Conservation (phyloP, 2,329 filamentous ascomycete species). For the Neofusicoccum parvum region DNA sequence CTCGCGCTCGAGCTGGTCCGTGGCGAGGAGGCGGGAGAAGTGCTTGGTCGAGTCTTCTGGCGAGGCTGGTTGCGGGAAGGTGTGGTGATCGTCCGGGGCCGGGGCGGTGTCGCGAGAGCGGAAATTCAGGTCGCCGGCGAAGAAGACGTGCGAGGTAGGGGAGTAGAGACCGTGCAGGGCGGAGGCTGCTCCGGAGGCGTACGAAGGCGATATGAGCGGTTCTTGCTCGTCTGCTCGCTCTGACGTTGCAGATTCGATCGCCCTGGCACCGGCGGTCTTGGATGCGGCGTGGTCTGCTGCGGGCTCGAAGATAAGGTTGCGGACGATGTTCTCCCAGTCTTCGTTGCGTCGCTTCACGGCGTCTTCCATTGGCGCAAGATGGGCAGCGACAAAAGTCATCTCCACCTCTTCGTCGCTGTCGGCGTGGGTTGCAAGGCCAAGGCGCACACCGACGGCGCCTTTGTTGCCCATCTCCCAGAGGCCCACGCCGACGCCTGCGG, state of each 20-base stretch:
- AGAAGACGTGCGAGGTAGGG: slow-evolving; percentile 75
- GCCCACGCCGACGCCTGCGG: slow-evolving; percentile 83
- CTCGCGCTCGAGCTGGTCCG: slow-evolving; percentile 81
- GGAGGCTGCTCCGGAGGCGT: slow-evolving; percentile 29
- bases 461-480: slow-evolving; percentile 92
- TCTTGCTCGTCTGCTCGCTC: slow-evolving; percentile 25
- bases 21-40: slow-evolving; percentile 66
- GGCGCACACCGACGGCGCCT: slow-evolving; percentile 79
- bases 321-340: slow-evolving; percentile 86
- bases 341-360: slow-evolving; percentile 74
- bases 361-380: slow-evolving; percentile 86
- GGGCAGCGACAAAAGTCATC: slow-evolving; percentile 84
- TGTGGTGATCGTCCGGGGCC: slow-evolving; percentile 54
- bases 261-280: not conserved
- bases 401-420: slow-evolving; percentile 53
- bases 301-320: slow-evolving; percentile 70
- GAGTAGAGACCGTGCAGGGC: slow-evolving; percentile 70
- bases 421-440: slow-evolving; percentile 54
- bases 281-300: slow-evolving; percentile 1
- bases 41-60: slow-evolving; percentile 57
- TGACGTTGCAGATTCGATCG: not conserved
- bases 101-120: slow-evolving; percentile 73
- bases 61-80: slow-evolving; percentile 63
- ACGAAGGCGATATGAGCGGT: slow-evolving; percentile 32
- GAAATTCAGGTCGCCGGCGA: slow-evolving; percentile 94